Evolutionary conservation across 208 protist genomes (phyloP), one percentile per base, ranked within the genome.

Genomic region (Trypanosoma grayi): DNA sequence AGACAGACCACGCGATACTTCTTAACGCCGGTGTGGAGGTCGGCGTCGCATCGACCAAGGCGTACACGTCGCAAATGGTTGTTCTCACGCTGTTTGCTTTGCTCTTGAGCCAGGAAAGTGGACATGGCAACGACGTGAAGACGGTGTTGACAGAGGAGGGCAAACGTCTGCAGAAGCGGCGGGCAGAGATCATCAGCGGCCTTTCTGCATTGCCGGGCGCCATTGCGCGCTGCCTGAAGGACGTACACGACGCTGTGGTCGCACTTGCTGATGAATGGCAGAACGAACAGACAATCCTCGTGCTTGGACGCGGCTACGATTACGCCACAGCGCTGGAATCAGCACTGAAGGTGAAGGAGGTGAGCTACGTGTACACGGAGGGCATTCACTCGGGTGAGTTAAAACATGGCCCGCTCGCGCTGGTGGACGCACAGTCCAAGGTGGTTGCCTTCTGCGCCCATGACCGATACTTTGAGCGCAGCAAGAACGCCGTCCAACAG

Each of bases 361-460:
- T 99, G 39, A 93, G 83, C 11, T 99, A 99, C 80, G 87, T 99
- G 20, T 97, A 99, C 71, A 92, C 95, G 5, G 98, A 99, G 68
- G 97, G 96, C 44, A 97, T 98, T 55, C 83, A 94, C 53, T 82
- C 83, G 1, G 97, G 97, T 7, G 97, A 98, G 58, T 81, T 99
- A 9, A 99, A 99, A 81, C 98, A 99, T 63, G 98, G 98, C 9
- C 96, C 98, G 11, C 86, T 99, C 14, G 98, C 98, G 24, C 77
- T 99, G 5, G 90, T 99, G 34, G 96, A 98, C 46, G 82, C 91
- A 54, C 67, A 85, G 16, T 87, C 97, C 30, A 81, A 92, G 7
- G 87, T 99, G 13, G 77, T 99, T 46, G 79, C 97, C 16, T 79
- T 99, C 30, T 94, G 83, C 70, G 63, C 86, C 1, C 70, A 86